A percentile compares a stretch with the other conserved stretches of the same genome.
These are phyloP conservation scores for Cryptococcus neoformans DNA, from an alignment of 1,284 basidiomycete genomes.

Conservation along the genomic window DNA sequence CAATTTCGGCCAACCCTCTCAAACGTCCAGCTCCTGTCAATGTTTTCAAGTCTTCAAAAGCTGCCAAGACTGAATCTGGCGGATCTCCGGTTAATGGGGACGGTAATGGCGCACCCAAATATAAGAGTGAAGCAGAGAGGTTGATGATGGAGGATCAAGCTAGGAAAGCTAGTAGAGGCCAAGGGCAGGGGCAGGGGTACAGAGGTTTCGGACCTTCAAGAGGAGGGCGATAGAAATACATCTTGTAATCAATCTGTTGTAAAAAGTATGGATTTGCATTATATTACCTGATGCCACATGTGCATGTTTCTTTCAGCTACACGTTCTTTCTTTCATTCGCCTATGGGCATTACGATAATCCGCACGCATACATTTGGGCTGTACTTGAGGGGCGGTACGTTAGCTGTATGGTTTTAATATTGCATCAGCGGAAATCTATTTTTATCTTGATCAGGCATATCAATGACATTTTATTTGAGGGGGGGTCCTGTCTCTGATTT, in stretches of 20 bases:
- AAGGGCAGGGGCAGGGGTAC: conserved; percentile 8
- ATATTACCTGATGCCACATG: background rate
- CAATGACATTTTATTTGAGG: too few species aligned
- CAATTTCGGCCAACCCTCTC: conserved; percentile 35
- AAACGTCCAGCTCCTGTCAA: conserved; percentile 57
- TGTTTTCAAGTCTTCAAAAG: conserved; percentile 58
- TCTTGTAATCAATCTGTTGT: background rate
- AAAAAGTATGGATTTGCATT: background rate
- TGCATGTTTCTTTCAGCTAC: too few species aligned
- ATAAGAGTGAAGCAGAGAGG: conserved; percentile 75
- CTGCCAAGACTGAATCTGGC: conserved; percentile 49
- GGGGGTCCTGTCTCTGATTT: too few species aligned
- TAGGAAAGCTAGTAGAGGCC: conserved; percentile 54
- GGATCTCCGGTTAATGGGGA: conserved; percentile 49
- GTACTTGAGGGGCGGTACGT: too few species aligned
- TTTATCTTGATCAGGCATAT: too few species aligned
- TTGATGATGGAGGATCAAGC: conserved; percentile 84
- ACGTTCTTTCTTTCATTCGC: too few species aligned
- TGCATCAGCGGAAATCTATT: too few species aligned
- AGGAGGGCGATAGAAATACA: background rate
- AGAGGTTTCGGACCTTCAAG: conserved; percentile 11
- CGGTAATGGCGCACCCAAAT: conserved; percentile 50
- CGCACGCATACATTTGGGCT: too few species aligned
- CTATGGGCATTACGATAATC: too few species aligned
- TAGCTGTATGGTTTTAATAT: too few species aligned